Conservation (phyloP, 1,139 yeast genomes). For the Saccharomyces hybrid region DNA sequence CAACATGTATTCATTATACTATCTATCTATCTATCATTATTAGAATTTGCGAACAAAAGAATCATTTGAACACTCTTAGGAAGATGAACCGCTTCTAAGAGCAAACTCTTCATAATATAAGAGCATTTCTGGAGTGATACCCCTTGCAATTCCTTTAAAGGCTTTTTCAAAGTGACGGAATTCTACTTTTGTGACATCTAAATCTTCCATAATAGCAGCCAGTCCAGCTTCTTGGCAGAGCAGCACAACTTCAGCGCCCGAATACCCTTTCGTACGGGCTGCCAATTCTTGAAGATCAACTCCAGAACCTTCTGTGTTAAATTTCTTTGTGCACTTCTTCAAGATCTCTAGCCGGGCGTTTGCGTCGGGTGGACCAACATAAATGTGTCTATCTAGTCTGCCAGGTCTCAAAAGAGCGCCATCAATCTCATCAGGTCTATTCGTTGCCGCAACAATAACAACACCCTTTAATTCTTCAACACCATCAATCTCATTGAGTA, state of each 20-base stretch:
- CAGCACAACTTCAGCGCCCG: constrained; percentile 92
- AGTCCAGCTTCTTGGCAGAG: constrained; percentile 94
- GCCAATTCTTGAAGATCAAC: constrained; percentile 50
- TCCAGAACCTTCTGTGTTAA: constrained; percentile 42
- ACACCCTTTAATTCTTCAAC: constrained; percentile 91
- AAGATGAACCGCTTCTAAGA: constrained; percentile 27
- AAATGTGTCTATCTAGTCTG: constrained; percentile 82
- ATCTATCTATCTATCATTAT: too few relatives aligned
- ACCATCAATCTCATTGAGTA: constrained; percentile 92
- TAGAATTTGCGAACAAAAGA: too few relatives aligned
- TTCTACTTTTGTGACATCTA: constrained; percentile 46
- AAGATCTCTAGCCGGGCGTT: constrained; percentile 84
- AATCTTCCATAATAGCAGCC: constrained; percentile 77
- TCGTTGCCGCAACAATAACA: constrained; percentile 89
- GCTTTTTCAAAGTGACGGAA: constrained; percentile 68
- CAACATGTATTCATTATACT: too few relatives aligned
- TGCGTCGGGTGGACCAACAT: constrained; percentile 83
- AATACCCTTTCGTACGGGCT: too few relatives aligned
- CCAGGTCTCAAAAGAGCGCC: constrained; percentile 91
- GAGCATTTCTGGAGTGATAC: constrained; percentile 80
- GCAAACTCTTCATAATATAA: constrained; percentile 67
- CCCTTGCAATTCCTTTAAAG: constrained; percentile 55
- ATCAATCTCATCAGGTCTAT: constrained; percentile 88
- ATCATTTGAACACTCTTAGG: too few relatives aligned
- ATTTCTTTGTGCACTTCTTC: constrained; percentile 53